These are phyloP conservation scores for Solanum medicagineum DNA, from an alignment of 257 asterid species.

Conservation along the genomic window DNA sequence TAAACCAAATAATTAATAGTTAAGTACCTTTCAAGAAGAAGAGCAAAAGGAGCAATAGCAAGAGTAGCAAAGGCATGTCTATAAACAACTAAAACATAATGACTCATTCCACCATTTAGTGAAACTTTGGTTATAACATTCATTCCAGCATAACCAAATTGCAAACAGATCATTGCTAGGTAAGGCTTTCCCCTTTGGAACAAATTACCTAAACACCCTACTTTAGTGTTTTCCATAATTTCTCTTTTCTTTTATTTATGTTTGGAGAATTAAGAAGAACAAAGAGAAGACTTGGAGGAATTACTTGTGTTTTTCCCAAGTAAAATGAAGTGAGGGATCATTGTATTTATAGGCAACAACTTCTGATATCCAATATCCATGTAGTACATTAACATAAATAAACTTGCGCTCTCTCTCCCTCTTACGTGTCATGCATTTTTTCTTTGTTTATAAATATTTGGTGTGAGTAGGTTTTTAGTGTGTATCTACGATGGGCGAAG, in stretches of 20 bases:
- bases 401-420: not conserved
- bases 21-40: slow-evolving; percentile 35
- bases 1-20: not conserved
- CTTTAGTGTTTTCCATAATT: slow-evolving; percentile 10
- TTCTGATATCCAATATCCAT: not conserved
- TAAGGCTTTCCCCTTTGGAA: slow-evolving; percentile 40
- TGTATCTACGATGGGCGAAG: too few relatives aligned
- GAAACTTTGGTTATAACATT: slow-evolving; percentile 41
- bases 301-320: not conserved
- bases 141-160: slow-evolving; percentile 77
- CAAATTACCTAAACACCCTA: not conserved
- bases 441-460: too few relatives aligned
- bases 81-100: slow-evolving; percentile 66
- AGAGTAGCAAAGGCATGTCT: slow-evolving; percentile 60
- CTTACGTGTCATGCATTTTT: not conserved
- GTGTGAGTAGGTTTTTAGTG: not conserved
- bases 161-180: slow-evolving; percentile 54
- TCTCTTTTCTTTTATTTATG: not conserved
- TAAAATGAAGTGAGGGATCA: not conserved
- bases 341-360: not conserved
- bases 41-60: slow-evolving; percentile 55
- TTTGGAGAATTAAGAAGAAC: not conserved
- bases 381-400: not conserved
- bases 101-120: slow-evolving; percentile 59
- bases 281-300: not conserved